Percentiles rank a stretch among this genome's conserved stretches.
Conservation (phyloP, 257 asterid species). For the Scutellaria barbata region DNA sequence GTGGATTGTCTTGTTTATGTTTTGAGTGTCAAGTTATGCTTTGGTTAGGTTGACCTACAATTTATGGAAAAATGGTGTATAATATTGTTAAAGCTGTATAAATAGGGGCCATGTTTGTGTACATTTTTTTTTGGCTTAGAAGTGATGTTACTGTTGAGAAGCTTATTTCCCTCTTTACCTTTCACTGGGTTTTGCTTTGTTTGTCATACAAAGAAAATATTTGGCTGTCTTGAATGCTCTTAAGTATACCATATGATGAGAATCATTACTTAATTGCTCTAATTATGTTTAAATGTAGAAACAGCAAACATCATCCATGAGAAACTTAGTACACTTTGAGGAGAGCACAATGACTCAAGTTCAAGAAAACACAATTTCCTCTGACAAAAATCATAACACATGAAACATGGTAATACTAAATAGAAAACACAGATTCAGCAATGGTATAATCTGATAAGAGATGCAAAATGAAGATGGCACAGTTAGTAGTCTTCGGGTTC, state of each 20-base stretch:
- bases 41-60: conserved; percentile 40
- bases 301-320: background rate
- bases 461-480: background rate
- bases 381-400: too few species aligned
- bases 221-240: too few species aligned
- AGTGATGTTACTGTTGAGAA: conserved; percentile 15
- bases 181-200: background rate
- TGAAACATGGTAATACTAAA: background rate
- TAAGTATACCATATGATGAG: too few species aligned
- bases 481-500: conserved; percentile 66
- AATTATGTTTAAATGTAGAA: background rate
- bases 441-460: background rate
- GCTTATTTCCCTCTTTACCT: conserved; percentile 1
- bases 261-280: too few species aligned
- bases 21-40: conserved; percentile 32
- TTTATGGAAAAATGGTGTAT: conserved; percentile 30
- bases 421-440: background rate
- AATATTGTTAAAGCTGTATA: conserved; percentile 41
- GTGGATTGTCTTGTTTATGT: conserved; percentile 16
- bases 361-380: too few species aligned
- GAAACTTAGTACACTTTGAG: background rate
- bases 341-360: background rate
- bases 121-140: conserved; percentile 32
- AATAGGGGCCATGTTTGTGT: conserved; percentile 41
- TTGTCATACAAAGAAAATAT: too few species aligned